Evolutionary conservation across 2,329 filamentous ascomycete species (phyloP).

Genomic region (Blumeriella jaapii): DNA sequence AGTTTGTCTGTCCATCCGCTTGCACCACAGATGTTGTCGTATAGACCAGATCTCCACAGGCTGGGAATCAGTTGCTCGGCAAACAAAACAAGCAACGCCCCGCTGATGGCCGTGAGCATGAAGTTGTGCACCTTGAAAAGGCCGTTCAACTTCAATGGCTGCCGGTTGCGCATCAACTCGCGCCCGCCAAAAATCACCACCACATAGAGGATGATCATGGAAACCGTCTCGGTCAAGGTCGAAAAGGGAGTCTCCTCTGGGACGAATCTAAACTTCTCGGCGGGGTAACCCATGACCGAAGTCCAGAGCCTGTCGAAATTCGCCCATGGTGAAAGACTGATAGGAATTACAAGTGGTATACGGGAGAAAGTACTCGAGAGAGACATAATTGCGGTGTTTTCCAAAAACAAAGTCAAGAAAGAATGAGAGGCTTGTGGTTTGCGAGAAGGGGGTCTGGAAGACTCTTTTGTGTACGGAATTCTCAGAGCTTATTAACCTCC

Average conservation of each 20-base stretch:
- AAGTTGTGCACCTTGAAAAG: conserved; percentile 97
- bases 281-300: conserved; percentile 65
- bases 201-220: conserved; percentile 83
- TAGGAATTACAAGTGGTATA: too few species aligned
- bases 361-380: too few species aligned
- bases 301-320: conserved; percentile 85
- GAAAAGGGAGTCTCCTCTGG: conserved; percentile 79
- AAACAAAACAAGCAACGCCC: conserved; percentile 69
- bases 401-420: too few species aligned
- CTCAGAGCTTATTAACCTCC: too few species aligned
- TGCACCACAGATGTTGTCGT: conserved; percentile 75
- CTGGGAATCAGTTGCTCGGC: conserved; percentile 84
- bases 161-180: conserved; percentile 79
- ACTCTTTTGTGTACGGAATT: too few species aligned
- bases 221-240: conserved; percentile 70
- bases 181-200: conserved; percentile 85
- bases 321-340: conserved; percentile 85
- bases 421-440: too few species aligned
- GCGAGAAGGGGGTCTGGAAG: too few species aligned
- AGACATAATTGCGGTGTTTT: too few species aligned
- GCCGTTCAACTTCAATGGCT: conserved; percentile 74
- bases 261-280: conserved; percentile 78
- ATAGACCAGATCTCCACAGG: conserved; percentile 68
- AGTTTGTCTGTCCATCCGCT: conserved; percentile 92
- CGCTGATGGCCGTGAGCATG: conserved; percentile 78